Conservation (phyloP, 1,139 yeast genomes). For the Taphrina confusa region DNA sequence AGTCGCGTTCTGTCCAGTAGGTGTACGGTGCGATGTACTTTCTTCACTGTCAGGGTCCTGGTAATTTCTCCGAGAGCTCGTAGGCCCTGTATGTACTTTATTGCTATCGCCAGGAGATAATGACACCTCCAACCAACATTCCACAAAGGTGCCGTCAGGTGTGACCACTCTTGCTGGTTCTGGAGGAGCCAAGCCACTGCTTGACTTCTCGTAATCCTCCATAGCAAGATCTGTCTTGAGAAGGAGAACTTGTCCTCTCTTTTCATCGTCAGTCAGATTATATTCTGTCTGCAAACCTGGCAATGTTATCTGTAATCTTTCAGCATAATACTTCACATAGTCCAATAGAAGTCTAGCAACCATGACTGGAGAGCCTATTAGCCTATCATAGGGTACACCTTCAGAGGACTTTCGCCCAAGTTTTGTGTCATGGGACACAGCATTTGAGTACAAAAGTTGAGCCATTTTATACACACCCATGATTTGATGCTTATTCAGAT, state of each 20-base stretch:
- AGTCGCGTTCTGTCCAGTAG: not conserved
- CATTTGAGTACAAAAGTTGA: not conserved
- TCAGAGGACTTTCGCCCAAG: not conserved
- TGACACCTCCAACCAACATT: not conserved
- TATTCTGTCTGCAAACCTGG: not conserved
- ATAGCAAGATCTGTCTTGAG: not conserved
- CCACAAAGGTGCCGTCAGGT: not conserved
- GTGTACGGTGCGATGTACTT: not conserved
- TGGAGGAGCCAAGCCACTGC: not conserved
- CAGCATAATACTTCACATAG: not conserved
- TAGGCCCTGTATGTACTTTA: not conserved
- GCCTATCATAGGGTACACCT: not conserved
- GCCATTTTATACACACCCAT: slow-evolving; percentile 4
- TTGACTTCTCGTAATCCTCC: not conserved
- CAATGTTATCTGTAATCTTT: not conserved
- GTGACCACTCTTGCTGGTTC: not conserved
- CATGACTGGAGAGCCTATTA: slow-evolving; percentile 3
- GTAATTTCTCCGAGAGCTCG: not conserved
- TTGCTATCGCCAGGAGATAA: not conserved
- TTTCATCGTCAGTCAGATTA: not conserved
- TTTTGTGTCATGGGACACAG: not conserved
- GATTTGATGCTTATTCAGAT: not conserved
- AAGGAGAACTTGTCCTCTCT: not conserved
- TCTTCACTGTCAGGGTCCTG: too few relatives aligned
- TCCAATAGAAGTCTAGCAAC: not conserved